Evolutionary conservation across 164 flowering plant genomes (phyloP), one percentile per base, ranked within the genome.

Genomic region (Aristolochia contorta): DNA sequence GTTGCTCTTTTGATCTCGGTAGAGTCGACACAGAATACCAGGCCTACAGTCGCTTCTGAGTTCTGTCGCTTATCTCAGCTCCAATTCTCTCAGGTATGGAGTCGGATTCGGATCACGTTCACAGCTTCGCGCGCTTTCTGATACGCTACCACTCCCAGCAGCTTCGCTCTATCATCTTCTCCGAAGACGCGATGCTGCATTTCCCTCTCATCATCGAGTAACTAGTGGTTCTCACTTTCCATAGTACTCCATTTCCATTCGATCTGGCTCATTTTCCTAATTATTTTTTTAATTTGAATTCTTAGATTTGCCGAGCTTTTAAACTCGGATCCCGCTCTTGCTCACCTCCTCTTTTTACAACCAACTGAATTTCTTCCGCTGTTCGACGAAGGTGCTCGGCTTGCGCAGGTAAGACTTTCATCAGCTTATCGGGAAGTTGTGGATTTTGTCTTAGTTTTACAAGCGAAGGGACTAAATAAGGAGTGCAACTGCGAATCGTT

Each of bases 121-220:
- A 27, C 58, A 12, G 58, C 58, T 16, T 32, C 19, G 45, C 41
- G 19, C 43, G 58, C 19, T 56, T 56, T 56, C 58, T 56, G 3
- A 27, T 47, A 47, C 16, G 19, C 50, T 7, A 47, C 50, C 50
- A 47, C 7, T 47, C 50, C 19, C 50, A 47, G 7, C 50, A 47
- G 19, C 50, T 47, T 47, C 19, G 50, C 50, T 47, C 50, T n/a
- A 47, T 47, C 19, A 47, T 47, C 50, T 47, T 47, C 50, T 47
- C 50, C 19, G 18, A 47, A n/a, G 50, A 47, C 50, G 50, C 5
- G 13, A 30, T 56, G 22, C 58, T 32, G 21, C 58, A 56, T n/a
- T 56, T 16, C 58, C 58, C 58, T 56, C 45, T 56, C 45, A 16
- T 56, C 19, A 14, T 56, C 58, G 58, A 56, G 58, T 56, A 56